phyloP scores from a whole-genome alignment of 2,329 filamentous ascomycete genomes.

The Aspergillus pseudotamarii region DNA sequence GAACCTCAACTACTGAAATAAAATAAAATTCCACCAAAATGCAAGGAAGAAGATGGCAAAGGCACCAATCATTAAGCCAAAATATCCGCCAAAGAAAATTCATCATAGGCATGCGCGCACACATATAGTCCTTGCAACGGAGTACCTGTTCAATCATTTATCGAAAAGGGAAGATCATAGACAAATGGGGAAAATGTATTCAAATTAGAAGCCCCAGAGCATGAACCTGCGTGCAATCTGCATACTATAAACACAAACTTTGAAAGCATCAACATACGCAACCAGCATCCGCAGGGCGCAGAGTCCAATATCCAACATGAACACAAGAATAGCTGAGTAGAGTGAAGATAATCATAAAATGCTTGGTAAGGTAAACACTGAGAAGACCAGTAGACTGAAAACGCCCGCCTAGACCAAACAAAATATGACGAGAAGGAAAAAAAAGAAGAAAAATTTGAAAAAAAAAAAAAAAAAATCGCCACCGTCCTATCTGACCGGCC shows the following conservation, averaged over 20 bases:
- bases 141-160: not conserved
- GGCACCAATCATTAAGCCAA: not conserved
- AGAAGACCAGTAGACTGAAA: conserved; percentile 1
- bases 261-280: conserved; percentile 12
- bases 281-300: conserved; percentile 6
- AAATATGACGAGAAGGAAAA: not conserved
- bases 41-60: not conserved
- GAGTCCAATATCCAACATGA: not conserved
- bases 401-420: conserved; percentile 11
- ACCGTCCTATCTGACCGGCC: conserved; percentile 20
- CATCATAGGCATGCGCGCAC: not conserved
- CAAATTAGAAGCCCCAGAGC: conserved; percentile 18
- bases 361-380: not conserved
- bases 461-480: conserved; percentile 1
- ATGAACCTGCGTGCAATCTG: conserved; percentile 13
- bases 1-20: not conserved
- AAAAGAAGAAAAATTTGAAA: not conserved
- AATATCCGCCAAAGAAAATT: not conserved
- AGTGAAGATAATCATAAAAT: not conserved
- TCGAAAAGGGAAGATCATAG: not conserved
- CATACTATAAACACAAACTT: conserved; percentile 16
- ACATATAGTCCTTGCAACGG: not conserved
- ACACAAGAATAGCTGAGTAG: not conserved
- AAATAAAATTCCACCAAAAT: not conserved
- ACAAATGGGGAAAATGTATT: conserved; percentile 6